Conservation (phyloP, 768 basidiomycete genomes). For the Xerocomus spinulosus region DNA sequence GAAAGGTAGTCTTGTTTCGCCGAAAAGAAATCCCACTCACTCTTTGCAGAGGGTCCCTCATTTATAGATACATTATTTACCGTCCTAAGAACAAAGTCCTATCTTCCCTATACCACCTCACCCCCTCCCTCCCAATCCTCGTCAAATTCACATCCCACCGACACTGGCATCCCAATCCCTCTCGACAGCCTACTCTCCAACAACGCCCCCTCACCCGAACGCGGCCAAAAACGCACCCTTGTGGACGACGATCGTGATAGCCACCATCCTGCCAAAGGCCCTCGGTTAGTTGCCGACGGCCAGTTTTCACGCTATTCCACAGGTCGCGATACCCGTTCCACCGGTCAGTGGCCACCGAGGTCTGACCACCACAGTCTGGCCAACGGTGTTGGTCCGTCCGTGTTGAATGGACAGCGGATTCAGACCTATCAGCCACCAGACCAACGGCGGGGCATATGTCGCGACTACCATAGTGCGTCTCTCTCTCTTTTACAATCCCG, state of each 20-base stretch:
- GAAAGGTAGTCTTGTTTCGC: no score
- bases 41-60: constrained; percentile 50
- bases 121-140: constrained; percentile 32
- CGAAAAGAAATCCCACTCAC: no score
- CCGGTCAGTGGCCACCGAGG: constrained; percentile 40
- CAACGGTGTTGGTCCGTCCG: constrained; percentile 24
- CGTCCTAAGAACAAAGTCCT: constrained; percentile 80
- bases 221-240: constrained; percentile 60
- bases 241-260: constrained; percentile 60
- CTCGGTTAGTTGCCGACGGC: constrained; percentile 59
- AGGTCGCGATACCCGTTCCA: constrained; percentile 37
- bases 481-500: constrained; percentile 1
- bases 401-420: constrained; percentile 42
- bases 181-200: constrained; percentile 58
- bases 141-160: constrained; percentile 37
- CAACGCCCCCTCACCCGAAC: constrained; percentile 43
- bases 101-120: constrained; percentile 64
- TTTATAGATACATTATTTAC: constrained; percentile 88
- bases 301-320: constrained; percentile 60
- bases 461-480: constrained; percentile 87
- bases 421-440: constrained; percentile 68
- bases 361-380: constrained; percentile 26
- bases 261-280: constrained; percentile 63
- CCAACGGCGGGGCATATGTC: constrained; percentile 73
- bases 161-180: constrained; percentile 77